Percentiles rank a stretch among this genome's conserved stretches.
Evolutionary conservation across 1,284 basidiomycete species (phyloP).

Genomic region (Sphaerobolus stellatus): DNA sequence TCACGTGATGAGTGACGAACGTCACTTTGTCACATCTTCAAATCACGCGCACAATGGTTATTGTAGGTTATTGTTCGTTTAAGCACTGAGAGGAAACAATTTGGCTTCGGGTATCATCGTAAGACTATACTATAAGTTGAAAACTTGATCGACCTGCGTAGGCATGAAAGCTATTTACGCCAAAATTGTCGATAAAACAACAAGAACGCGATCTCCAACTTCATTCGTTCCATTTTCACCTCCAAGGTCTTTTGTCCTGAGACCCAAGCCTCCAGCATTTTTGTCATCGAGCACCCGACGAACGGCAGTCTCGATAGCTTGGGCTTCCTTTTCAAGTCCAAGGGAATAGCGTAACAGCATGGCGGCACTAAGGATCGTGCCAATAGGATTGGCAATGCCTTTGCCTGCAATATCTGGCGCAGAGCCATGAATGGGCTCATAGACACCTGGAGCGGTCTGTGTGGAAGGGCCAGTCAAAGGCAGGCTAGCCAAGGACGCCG

Average conservation of each 20-base stretch:
- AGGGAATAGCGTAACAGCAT: conserved; percentile 96
- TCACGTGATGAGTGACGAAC: conserved; percentile 4
- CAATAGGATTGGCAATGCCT: conserved; percentile 95
- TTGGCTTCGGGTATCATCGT: no score
- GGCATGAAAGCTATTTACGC: no score
- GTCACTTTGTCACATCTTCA: no score
- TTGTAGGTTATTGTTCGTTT: no score
- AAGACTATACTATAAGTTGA: no score
- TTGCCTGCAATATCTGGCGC: conserved; percentile 96
- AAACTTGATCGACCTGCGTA: no score
- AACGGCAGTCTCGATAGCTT: conserved; percentile 86
- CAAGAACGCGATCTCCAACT: conserved; percentile 83
- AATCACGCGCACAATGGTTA: no score
- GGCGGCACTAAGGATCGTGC: conserved; percentile 94
- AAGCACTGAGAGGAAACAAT: no score
- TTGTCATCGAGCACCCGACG: conserved; percentile 81
- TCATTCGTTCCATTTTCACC: conserved; percentile 75
- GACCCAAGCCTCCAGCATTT: conserved; percentile 71
- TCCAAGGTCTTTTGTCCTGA: conserved; percentile 87
- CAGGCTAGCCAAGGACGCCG: conserved; percentile 91
- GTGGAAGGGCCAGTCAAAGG: conserved; percentile 70
- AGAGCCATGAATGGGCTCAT: conserved; percentile 95
- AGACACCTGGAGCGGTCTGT: conserved; percentile 78
- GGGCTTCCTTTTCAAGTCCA: conserved; percentile 79
- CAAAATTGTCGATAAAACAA: conserved; percentile 68